phyloP scores from a whole-genome alignment of 805 yeast species.

The Yarrowia yakushimensis region DNA sequence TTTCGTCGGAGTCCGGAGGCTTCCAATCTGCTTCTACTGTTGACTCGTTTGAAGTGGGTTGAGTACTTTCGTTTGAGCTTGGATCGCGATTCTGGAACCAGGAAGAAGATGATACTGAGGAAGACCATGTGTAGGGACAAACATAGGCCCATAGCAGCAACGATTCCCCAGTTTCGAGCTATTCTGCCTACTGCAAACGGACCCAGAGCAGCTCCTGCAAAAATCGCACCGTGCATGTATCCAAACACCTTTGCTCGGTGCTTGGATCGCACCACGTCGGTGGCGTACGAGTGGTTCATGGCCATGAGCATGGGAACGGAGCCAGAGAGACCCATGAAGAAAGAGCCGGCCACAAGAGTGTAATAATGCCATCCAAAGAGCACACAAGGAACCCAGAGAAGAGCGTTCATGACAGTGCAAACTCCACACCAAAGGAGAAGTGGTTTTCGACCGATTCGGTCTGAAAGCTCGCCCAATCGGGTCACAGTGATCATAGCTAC shows the following conservation, averaged over 20 bases:
- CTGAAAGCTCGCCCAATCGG: conserved; percentile 59
- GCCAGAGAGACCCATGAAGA: conserved; percentile 51
- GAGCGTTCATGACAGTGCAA: conserved; percentile 27
- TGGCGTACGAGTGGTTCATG: conserved; percentile 58
- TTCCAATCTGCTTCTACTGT: not conserved
- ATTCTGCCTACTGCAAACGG: conserved; percentile 7
- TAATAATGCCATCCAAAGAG: conserved; percentile 39
- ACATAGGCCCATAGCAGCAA: conserved; percentile 1
- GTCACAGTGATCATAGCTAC: conserved; percentile 28
- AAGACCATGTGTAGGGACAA: not conserved
- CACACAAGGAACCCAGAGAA: conserved; percentile 27
- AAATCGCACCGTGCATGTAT: conserved; percentile 17
- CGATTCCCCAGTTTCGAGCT: not conserved
- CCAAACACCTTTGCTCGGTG: conserved; percentile 42
- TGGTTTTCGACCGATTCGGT: conserved; percentile 58
- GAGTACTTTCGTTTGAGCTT: conserved; percentile 18
- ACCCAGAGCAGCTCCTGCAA: conserved; percentile 20
- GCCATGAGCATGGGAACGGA: conserved; percentile 48
- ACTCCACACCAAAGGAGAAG: conserved; percentile 37
- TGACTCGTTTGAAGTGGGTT: not conserved
- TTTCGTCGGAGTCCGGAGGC: not conserved
- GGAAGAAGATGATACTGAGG: not conserved
- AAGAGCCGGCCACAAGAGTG: conserved; percentile 43
- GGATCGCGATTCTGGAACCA: conserved; percentile 6
- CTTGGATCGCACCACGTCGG: conserved; percentile 64